phyloP scores from a whole-genome alignment of 495 filamentous ascomycete genomes.

The Neurospora discreta region DNA sequence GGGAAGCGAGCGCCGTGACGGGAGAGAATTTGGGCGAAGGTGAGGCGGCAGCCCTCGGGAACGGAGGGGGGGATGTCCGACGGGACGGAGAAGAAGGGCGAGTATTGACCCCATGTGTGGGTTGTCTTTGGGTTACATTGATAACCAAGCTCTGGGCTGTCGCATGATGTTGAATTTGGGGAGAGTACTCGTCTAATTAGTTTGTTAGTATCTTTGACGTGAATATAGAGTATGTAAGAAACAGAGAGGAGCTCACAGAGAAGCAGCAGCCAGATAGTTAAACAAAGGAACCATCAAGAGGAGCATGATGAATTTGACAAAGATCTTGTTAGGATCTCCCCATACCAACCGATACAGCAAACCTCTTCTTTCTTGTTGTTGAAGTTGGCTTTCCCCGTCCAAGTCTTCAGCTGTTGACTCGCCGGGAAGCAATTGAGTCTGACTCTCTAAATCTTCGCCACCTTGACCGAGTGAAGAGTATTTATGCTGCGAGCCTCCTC shows the following conservation, averaged over 20 bases:
- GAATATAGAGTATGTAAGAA: background rate
- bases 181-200: background rate
- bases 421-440: background rate
- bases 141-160: slow-evolving; percentile 50
- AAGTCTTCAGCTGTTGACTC: background rate
- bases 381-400: background rate
- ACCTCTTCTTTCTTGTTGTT: background rate
- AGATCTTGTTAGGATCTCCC: background rate
- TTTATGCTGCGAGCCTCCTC: background rate
- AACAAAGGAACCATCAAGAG: background rate
- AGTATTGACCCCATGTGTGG: slow-evolving; percentile 79
- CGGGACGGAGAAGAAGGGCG: slow-evolving; percentile 64
- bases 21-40: slow-evolving; percentile 68
- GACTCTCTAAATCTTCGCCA: background rate
- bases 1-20: slow-evolving; percentile 80
- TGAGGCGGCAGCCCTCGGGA: slow-evolving; percentile 55
- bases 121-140: slow-evolving; percentile 41
- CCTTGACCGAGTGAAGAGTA: background rate
- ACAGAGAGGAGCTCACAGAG: background rate
- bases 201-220: background rate
- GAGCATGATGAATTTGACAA: background rate
- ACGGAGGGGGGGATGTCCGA: slow-evolving; percentile 46
- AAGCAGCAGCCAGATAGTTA: background rate
- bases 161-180: slow-evolving; percentile 29
- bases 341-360: background rate